Conservation (phyloP, 1,284 basidiomycete species). For the Ustilago tritici region DNA sequence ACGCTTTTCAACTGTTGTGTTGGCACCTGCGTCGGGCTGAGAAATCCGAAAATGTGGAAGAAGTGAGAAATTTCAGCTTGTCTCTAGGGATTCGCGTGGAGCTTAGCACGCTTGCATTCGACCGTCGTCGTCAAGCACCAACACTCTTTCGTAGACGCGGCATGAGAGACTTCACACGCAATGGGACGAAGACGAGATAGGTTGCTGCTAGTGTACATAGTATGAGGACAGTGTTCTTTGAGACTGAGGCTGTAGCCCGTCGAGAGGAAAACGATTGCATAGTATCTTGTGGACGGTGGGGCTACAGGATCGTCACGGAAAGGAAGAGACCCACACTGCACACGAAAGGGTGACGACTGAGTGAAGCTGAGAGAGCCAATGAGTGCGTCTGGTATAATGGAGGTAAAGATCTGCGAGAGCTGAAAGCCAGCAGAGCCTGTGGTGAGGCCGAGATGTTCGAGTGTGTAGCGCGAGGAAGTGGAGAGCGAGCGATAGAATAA, state of each 20-base stretch:
- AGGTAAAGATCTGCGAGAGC: background rate
- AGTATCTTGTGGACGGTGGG: background rate
- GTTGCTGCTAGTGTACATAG: constrained; percentile 40
- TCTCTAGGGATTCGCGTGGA: background rate
- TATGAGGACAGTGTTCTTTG: constrained; percentile 5
- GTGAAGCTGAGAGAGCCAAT: background rate
- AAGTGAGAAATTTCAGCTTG: constrained; percentile 7
- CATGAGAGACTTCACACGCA: background rate
- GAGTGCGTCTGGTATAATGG: background rate
- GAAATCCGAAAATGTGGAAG: constrained; percentile 17
- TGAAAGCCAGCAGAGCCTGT: background rate
- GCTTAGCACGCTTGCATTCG: background rate
- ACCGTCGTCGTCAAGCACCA: background rate
- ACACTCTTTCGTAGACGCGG: background rate
- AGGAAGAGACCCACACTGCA: background rate
- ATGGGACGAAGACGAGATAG: background rate
- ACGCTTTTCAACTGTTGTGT: too few relatives aligned
- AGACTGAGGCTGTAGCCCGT: background rate
- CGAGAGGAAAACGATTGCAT: background rate
- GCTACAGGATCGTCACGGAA: background rate
- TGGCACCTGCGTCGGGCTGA: constrained; percentile 11
- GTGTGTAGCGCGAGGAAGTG: background rate
- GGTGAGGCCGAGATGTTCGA: background rate
- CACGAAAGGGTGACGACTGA: background rate
- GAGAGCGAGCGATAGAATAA: background rate